Evolutionary conservation across 768 basidiomycete genomes (phyloP).

Genomic region (Mycena pura): DNA sequence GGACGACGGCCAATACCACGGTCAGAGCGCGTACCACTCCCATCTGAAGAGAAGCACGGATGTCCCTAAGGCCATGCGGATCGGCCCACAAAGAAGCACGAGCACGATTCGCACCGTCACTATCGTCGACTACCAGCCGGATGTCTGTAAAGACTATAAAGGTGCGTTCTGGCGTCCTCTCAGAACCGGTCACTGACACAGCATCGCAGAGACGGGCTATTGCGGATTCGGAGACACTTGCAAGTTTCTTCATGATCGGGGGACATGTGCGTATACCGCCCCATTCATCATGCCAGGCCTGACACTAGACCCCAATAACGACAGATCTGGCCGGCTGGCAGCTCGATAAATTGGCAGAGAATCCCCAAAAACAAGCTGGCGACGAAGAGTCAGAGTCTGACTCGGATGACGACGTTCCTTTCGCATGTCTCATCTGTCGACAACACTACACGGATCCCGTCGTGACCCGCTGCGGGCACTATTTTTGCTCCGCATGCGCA

Average conservation of each 20-base stretch:
- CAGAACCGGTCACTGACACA: background rate
- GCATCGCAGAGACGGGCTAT: slow-evolving; percentile 87
- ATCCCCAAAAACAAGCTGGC: slow-evolving; percentile 65
- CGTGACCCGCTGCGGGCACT: slow-evolving; percentile 95
- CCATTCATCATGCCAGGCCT: slow-evolving; percentile 10
- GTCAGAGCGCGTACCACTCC: slow-evolving; percentile 79
- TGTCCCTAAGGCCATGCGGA: slow-evolving; percentile 86
- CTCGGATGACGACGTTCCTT: slow-evolving; percentile 88
- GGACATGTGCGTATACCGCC: slow-evolving; percentile 79
- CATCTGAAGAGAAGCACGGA: slow-evolving; percentile 86
- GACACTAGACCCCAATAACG: slow-evolving; percentile 5
- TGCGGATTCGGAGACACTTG: slow-evolving; percentile 99
- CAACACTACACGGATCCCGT: slow-evolving; percentile 95
- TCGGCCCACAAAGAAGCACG: slow-evolving; percentile 77
- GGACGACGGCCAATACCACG: slow-evolving; percentile 88
- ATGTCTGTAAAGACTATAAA: slow-evolving; percentile 99
- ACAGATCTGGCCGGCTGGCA: slow-evolving; percentile 98
- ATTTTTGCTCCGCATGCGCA: slow-evolving; percentile 94
- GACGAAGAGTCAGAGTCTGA: slow-evolving; percentile 72
- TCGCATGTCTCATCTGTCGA: slow-evolving; percentile 97
- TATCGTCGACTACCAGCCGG: slow-evolving; percentile 96
- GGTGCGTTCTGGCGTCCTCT: slow-evolving; percentile 56
- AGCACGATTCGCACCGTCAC: slow-evolving; percentile 94
- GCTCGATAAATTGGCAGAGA: slow-evolving; percentile 90
- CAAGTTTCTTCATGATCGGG: slow-evolving; percentile 98